phyloP scores from a whole-genome alignment of 1,284 basidiomycete species.

The Pulveroboletus sp. region DNA sequence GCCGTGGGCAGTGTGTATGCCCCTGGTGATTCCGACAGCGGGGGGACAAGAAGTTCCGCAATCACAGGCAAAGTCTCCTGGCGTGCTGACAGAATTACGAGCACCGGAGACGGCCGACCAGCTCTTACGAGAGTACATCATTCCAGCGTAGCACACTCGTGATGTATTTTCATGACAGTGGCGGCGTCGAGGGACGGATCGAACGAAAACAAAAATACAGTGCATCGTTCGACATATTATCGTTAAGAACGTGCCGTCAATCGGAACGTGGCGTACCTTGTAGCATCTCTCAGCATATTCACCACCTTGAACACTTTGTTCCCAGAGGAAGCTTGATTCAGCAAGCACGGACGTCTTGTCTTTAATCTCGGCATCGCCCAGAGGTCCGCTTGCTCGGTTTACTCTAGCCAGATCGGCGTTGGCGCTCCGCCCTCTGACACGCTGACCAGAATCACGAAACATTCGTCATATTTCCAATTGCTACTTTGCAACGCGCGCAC shows the following conservation, averaged over 20 bases:
- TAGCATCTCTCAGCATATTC: slow-evolving; percentile 6
- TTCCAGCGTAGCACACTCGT: not conserved
- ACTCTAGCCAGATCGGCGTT: slow-evolving; percentile 26
- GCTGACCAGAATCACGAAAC: slow-evolving; percentile 7
- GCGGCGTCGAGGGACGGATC: slow-evolving; percentile 26
- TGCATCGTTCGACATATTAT: slow-evolving; percentile 1
- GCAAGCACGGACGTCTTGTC: not conserved
- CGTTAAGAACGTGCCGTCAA: slow-evolving; percentile 11
- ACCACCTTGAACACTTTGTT: not conserved
- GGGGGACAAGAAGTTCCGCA: slow-evolving; percentile 1
- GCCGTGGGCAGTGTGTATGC: slow-evolving; percentile 18
- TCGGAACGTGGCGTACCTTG: slow-evolving; percentile 21
- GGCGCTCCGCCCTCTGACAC: slow-evolving; percentile 18
- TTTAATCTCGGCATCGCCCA: slow-evolving; percentile 26
- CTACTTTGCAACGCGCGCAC: slow-evolving; percentile 24
- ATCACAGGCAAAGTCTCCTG: not conserved
- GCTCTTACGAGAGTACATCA: slow-evolving; percentile 22
- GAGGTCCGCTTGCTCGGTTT: slow-evolving; percentile 18
- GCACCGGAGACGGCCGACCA: slow-evolving; percentile 13
- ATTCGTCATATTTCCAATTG: slow-evolving; percentile 26
- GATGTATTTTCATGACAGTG: slow-evolving; percentile 16
- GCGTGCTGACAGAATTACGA: slow-evolving; percentile 6
- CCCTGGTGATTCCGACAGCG: slow-evolving; percentile 26
- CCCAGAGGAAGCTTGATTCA: slow-evolving; percentile 19
- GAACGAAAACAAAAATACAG: not conserved